Base-by-base conservation (phyloP, 2,329 filamentous ascomycete genomes). In the Ascochyta pisi region DNA sequence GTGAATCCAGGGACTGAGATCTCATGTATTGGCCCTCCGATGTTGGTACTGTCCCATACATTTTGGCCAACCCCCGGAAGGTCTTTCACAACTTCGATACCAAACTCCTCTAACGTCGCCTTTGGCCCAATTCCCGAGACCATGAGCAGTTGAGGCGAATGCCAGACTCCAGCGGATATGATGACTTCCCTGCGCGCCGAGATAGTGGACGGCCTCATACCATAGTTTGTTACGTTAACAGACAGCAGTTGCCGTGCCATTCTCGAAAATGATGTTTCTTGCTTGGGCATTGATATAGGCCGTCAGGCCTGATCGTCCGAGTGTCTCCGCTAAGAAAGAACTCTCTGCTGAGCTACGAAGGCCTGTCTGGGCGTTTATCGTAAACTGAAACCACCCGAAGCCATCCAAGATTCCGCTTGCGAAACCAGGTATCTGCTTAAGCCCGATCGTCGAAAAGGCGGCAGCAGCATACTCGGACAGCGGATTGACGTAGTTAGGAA, bases 121-220 rank as follows among this genome's bases (percentile, higher is more conserved):
- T 31, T 40, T 4, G 63, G 66, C 6, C 76, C 75, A 26, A 77
- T 65, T 10, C 75, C 75, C 4, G 71, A 76, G 0, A 77, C 60
- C 65, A 76, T 73, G 66, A 67, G 66, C 0, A 72, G 52, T 45
- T 79, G 77, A 0, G 77, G 78, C 0, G 73, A 77, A 37, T 76
- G 73, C 54, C 78, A 78, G 68, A 69, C 67, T 33, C 77, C 78
- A 0, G 76, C 76, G 0, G 77, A 77, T 1, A 80, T 47, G 31
- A 81, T 76, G 27, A 79, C 73, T 61, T 80, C 77, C 37, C 76
- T 76, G 15, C 61, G 68, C 0, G 74, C 75, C 1, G 42, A 49
- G 12, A 69, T 47, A 16, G 39, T 60, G 42, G 55, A 62, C 9
- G 31, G 31, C 16, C n/a, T 24, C 23, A 59, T 12, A 16, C 37